These are phyloP conservation scores for Arthrobotrys sphaeroides DNA, from an alignment of 2,329 filamentous ascomycete genomes.

Conservation along the genomic window DNA sequence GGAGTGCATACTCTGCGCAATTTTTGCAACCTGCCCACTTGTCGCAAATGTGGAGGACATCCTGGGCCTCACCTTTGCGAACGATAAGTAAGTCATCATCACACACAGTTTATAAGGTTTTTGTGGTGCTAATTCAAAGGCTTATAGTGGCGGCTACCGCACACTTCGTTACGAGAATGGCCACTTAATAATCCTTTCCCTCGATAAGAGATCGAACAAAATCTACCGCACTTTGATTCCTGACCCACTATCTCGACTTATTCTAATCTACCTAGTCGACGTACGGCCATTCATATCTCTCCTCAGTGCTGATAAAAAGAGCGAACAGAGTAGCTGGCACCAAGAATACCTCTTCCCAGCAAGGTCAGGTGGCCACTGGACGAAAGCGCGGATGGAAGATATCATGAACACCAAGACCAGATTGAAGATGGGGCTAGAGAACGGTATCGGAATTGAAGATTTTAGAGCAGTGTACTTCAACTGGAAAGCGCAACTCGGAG, in stretches of 20 bases:
- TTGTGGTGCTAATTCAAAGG: background rate
- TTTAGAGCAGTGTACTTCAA: conserved; percentile 36
- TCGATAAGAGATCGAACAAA: background rate
- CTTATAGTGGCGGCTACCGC: conserved; percentile 17
- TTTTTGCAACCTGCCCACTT: conserved; percentile 28
- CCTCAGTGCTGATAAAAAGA: background rate
- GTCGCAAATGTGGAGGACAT: conserved; percentile 18
- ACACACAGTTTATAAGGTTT: background rate
- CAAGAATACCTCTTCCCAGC: conserved; percentile 34
- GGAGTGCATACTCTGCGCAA: conserved; percentile 35
- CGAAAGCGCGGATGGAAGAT: conserved; percentile 10
- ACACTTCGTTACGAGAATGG: conserved; percentile 40
- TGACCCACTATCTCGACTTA: conserved; percentile 32
- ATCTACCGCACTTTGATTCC: conserved; percentile 31
- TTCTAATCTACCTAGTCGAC: conserved; percentile 37
- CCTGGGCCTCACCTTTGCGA: conserved; percentile 9
- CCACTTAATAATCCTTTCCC: conserved; percentile 23
- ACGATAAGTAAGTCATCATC: conserved; percentile 9
- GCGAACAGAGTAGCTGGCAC: conserved; percentile 14
- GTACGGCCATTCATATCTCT: conserved; percentile 24
- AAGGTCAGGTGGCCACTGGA: conserved; percentile 17
- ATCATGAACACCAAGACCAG: conserved; percentile 26
- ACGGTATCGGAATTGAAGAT: conserved; percentile 10
- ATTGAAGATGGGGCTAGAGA: background rate
- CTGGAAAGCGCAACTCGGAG: conserved; percentile 1